Percentiles rank a stretch among this genome's conserved stretches.
Conservation (phyloP, 2,329 filamentous ascomycete species). For the Ascochyta rabiei region DNA sequence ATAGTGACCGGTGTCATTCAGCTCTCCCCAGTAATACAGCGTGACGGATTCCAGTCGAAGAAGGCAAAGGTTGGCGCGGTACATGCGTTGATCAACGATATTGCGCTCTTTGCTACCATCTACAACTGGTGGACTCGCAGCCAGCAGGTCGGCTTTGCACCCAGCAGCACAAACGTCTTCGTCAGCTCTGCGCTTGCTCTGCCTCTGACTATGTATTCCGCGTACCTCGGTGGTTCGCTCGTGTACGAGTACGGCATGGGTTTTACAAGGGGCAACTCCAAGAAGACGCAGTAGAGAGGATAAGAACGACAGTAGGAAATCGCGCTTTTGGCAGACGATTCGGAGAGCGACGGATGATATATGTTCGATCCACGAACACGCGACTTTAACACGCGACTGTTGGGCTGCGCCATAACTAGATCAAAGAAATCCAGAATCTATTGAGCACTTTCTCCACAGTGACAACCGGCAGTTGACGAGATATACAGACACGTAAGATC, state of each 20-base stretch:
- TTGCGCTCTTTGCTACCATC: conserved; percentile 46
- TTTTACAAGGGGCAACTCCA: conserved; percentile 37
- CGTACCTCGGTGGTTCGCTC: conserved; percentile 52
- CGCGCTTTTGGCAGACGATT: not conserved
- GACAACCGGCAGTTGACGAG: not conserved
- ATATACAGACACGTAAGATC: not conserved
- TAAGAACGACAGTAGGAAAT: not conserved
- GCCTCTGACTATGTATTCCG: conserved; percentile 47
- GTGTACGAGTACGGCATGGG: conserved; percentile 56
- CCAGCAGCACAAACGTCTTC: conserved; percentile 45
- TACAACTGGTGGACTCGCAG: conserved; percentile 55
- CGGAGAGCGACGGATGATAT: not conserved
- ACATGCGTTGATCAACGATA: conserved; percentile 53
- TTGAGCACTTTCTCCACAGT: not conserved
- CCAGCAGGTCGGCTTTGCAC: conserved; percentile 41
- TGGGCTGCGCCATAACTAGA: not conserved
- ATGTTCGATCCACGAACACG: not conserved
- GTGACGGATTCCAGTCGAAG: conserved; percentile 51
- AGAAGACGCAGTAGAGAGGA: conserved; percentile 13
- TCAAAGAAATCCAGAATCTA: not conserved
- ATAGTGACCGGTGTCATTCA: conserved; percentile 44
- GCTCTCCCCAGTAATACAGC: conserved; percentile 50
- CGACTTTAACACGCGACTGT: not conserved
- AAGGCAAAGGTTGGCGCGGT: conserved; percentile 51
- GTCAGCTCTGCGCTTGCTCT: conserved; percentile 46